Evolutionary conservation across 495 filamentous ascomycete genomes (phyloP).

Genomic region (Aspergillus mulundensis): DNA sequence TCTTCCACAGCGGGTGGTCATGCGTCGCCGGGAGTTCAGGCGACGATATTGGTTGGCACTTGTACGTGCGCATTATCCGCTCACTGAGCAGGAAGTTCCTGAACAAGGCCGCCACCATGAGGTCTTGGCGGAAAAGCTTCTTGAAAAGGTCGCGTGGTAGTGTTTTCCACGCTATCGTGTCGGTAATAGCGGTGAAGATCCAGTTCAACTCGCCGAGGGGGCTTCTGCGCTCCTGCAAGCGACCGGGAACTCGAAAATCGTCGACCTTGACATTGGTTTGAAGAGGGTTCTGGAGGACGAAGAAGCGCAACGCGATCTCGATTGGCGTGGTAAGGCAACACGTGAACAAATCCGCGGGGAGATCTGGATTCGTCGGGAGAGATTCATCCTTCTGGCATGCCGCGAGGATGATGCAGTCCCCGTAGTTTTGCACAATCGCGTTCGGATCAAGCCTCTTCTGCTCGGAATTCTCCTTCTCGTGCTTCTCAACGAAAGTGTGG

Average conservation of each 20-base stretch:
- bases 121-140: conserved; percentile 92
- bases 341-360: conserved; percentile 94
- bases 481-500: conserved; percentile 88
- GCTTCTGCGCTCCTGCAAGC: conserved; percentile 87
- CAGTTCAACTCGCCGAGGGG: conserved; percentile 96
- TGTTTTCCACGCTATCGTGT: conserved; percentile 98
- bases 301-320: conserved; percentile 92
- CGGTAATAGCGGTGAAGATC: conserved; percentile 99
- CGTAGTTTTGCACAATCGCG: conserved; percentile 63
- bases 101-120: conserved; percentile 99
- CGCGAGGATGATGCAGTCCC: conserved; percentile 85
- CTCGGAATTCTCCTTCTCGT: conserved; percentile 79
- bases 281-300: conserved; percentile 87
- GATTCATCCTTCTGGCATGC: conserved; percentile 86
- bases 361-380: conserved; percentile 90
- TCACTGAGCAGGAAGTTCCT: conserved; percentile 93
- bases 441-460: conserved; percentile 66
- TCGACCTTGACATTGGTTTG: conserved; percentile 70
- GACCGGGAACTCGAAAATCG: conserved; percentile 73
- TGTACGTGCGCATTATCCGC: conserved; percentile 90
- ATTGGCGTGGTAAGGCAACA: conserved; percentile 96
- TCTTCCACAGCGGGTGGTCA: conserved; percentile 90
- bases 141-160: conserved; percentile 86
- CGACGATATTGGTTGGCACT: conserved; percentile 87
- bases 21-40: conserved; percentile 88